Evolutionary conservation across 306 rosid species (phyloP).

Genomic region (Psophocarpus tetragonolobus): DNA sequence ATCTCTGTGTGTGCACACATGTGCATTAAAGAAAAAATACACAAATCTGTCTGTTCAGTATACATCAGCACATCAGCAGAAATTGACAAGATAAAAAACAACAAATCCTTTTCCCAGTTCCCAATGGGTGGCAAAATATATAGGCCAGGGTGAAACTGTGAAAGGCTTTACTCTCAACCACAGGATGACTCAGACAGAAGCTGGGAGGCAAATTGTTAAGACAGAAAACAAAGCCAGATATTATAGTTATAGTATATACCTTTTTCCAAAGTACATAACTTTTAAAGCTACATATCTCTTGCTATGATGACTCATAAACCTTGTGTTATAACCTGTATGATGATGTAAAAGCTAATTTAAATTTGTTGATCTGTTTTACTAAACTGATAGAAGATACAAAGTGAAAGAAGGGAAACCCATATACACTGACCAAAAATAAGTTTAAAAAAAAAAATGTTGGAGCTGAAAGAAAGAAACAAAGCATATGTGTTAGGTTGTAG

Average conservation of each 20-base stretch:
- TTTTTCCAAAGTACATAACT: slow-evolving; percentile 85
- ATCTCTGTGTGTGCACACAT: background rate
- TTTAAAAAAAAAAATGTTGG: background rate
- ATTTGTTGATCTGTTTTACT: slow-evolving; percentile 6
- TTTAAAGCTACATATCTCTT: slow-evolving; percentile 89
- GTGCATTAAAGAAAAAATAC: slow-evolving; percentile 7
- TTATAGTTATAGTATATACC: slow-evolving; percentile 51
- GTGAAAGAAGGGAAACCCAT: slow-evolving; percentile 1
- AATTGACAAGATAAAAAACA: slow-evolving; percentile 16
- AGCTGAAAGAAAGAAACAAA: slow-evolving; percentile 23
- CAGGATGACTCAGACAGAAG: background rate
- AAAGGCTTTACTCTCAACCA: slow-evolving; percentile 20
- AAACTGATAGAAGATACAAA: slow-evolving; percentile 6
- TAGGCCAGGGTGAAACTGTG: slow-evolving; percentile 12
- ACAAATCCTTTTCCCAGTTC: background rate
- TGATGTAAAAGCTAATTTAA: slow-evolving; percentile 28
- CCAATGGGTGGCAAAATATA: background rate
- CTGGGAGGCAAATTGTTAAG: slow-evolving; percentile 6
- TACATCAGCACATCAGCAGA: background rate
- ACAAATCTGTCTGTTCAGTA: slow-evolving; percentile 11
- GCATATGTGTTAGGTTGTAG: too few relatives aligned
- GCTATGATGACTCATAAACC: slow-evolving; percentile 48
- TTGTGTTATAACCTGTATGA: slow-evolving; percentile 55
- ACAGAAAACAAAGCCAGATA: slow-evolving; percentile 25
- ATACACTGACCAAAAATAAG: background rate